Evolutionary conservation across 2,329 filamentous ascomycete genomes (phyloP).

Genomic region (Sporothrix brasiliensis): DNA sequence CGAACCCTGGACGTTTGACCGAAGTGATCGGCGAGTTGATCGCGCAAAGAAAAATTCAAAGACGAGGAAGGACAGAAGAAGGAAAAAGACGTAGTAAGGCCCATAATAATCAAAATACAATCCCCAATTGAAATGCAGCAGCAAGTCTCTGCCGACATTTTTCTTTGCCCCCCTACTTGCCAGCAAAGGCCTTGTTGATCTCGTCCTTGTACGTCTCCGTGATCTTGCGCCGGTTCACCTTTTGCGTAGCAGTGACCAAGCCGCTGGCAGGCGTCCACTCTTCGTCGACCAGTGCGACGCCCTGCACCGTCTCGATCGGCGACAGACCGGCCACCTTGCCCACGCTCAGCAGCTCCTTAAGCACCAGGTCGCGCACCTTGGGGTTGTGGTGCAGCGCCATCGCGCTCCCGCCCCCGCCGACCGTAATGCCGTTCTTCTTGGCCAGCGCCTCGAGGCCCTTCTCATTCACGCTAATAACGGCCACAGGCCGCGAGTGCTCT

Average conservation of each 20-base stretch:
- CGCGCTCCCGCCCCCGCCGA: slow-evolving; percentile 41
- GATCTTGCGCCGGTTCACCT: slow-evolving; percentile 59
- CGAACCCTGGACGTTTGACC: neutral
- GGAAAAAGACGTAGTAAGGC: too few relatives aligned
- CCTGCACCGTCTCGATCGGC: slow-evolving; percentile 73
- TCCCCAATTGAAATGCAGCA: neutral
- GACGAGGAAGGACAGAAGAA: neutral
- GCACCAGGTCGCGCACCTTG: slow-evolving; percentile 63
- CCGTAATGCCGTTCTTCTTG: slow-evolving; percentile 58
- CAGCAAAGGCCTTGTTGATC: slow-evolving; percentile 50
- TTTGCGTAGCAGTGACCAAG: slow-evolving; percentile 64
- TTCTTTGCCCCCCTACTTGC: neutral
- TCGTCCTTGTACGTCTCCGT: slow-evolving; percentile 56
- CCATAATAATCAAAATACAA: too few relatives aligned
- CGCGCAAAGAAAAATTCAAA: neutral
- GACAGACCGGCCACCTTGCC: slow-evolving; percentile 68
- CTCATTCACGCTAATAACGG: slow-evolving; percentile 73
- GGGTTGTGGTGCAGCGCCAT: slow-evolving; percentile 62
- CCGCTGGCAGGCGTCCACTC: slow-evolving; percentile 84
- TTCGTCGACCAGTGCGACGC: slow-evolving; percentile 77
- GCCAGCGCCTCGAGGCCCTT: slow-evolving; percentile 64
- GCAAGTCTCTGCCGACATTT: neutral
- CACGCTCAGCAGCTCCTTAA: slow-evolving; percentile 68
- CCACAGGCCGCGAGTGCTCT: slow-evolving; percentile 75
- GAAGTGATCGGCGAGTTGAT: too few relatives aligned